Conservation (phyloP, 148 eudicot genomes). For the Hydrangea macrophylla region DNA sequence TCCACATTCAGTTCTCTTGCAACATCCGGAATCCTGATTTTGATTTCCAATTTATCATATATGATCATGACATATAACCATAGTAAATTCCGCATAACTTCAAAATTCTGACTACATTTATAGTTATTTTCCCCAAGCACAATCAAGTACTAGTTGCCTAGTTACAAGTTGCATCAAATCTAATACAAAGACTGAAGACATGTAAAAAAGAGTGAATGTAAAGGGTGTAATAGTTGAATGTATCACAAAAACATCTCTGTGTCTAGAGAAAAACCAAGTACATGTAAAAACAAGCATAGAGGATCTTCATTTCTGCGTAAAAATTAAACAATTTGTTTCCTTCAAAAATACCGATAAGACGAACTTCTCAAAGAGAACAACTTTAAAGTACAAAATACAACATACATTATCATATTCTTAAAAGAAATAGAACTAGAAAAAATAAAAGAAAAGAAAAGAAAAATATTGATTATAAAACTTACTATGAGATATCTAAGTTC, state of each 20-base stretch:
- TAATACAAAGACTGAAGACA: not conserved
- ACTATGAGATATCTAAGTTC: slow-evolving; percentile 64
- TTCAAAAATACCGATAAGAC: too few relatives aligned
- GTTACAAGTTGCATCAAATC: not conserved
- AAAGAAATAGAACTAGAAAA: not conserved
- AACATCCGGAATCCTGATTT: not conserved
- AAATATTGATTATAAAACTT: slow-evolving; percentile 26
- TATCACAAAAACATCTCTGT: too few relatives aligned
- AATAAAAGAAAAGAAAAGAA: not conserved
- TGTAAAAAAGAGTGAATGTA: too few relatives aligned
- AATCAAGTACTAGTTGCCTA: not conserved
- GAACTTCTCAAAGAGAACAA: slow-evolving; percentile 1
- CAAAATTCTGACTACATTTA: not conserved
- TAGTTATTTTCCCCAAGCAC: not conserved
- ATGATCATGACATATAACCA: not conserved
- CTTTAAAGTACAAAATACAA: not conserved
- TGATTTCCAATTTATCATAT: not conserved
- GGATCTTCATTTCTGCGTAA: not conserved
- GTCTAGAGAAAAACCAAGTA: not conserved
- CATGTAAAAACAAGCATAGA: not conserved
- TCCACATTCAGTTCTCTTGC: not conserved
- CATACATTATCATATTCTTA: not conserved
- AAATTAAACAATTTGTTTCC: not conserved
- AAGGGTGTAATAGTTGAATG: too few relatives aligned
- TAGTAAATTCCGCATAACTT: not conserved